Evolutionary conservation across 352 stramenopile species (phyloP).

Genomic region (Thraustochytrium aureum): DNA sequence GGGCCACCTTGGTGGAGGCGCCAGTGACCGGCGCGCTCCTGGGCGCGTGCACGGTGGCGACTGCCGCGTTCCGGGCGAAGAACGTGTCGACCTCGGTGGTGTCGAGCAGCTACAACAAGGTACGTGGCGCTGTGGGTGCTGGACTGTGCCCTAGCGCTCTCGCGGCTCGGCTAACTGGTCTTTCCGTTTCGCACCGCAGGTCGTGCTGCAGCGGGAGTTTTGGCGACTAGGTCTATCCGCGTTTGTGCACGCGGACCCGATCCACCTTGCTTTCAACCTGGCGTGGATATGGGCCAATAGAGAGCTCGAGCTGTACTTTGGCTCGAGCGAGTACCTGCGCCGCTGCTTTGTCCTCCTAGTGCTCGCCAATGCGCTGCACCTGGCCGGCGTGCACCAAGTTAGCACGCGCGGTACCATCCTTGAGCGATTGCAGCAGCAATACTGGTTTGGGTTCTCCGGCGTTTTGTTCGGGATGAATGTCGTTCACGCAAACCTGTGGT

Average conservation of each 20-base stretch:
- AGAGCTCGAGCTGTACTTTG: constrained; percentile 37
- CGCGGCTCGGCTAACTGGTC: not conserved
- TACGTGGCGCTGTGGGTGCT: not conserved
- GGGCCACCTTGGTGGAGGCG: not conserved
- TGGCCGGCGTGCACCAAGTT: constrained; percentile 7
- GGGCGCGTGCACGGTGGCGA: not conserved
- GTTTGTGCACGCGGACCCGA: constrained; percentile 30
- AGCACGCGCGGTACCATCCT: not conserved
- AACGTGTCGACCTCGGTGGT: constrained; percentile 7
- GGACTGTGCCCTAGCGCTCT: not conserved
- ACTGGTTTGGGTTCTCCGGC: constrained; percentile 18
- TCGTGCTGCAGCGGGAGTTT: constrained; percentile 20
- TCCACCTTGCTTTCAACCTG: constrained; percentile 14
- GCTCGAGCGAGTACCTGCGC: not conserved
- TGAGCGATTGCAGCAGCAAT: not conserved
- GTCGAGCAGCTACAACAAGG: constrained; percentile 41
- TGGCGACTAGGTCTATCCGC: constrained; percentile 17
- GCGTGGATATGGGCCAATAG: constrained; percentile 15
- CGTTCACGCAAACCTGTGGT: not conserved
- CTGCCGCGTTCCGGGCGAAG: not conserved
- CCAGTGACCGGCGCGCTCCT: constrained; percentile 3
- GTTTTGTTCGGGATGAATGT: constrained; percentile 25
- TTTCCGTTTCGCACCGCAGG: not conserved
- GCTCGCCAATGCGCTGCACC: constrained; percentile 2
- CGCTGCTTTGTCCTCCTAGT: not conserved